Evolutionary conservation across 108 stramenopile genomes (phyloP), one percentile per base, ranked within the genome.

Genomic region (Pseudonitzschia delicatissima): DNA sequence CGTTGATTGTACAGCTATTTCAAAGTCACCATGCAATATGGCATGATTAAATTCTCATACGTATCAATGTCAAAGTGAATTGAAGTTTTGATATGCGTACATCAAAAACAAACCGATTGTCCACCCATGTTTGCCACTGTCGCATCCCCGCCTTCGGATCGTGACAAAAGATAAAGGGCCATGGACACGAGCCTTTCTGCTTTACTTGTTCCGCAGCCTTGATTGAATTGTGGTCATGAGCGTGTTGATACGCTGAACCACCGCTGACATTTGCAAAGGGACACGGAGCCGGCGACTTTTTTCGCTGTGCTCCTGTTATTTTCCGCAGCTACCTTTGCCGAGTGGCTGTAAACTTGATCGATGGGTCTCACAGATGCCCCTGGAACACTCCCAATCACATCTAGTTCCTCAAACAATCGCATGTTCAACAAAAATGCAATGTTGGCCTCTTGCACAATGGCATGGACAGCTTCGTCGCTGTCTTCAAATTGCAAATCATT

Each of bases 331-430:
- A n/a, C 34, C 21, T 9, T 2, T 5, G 49, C 59, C 34, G 57
- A 55, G 0, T 45, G 55, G 29, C 29, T 1, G 42, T 76, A 76
- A 5, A 76, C 88, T 35, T 94, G 84, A 27, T 77, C 45, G 29
- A 94, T 62, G 20, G 84, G 73, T 33, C 90, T 67, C 8, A 94
- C 88, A 2, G 61, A 32, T 1, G 93, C 88, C 0, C 82, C 84
- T 0, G 75, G 68, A 12, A 91, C 82, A 13, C 68, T 68, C 11
- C 80, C 86, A 37, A 47, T 17, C 4, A 91, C 90, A 73, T 95
- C 94, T n/a, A 95, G 72, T 68, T 95, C 91, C 66, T 93, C 87
- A 87, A 95, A 92, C 15, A 95, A 64, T 15, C 90, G 69, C 90
- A 92, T 90, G 67, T 95, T 95, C 33, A 92, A 69, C 31, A 84